Evolutionary conservation across 2,329 filamentous ascomycete genomes (phyloP).

Genomic region (Lecanicillium sp.): DNA sequence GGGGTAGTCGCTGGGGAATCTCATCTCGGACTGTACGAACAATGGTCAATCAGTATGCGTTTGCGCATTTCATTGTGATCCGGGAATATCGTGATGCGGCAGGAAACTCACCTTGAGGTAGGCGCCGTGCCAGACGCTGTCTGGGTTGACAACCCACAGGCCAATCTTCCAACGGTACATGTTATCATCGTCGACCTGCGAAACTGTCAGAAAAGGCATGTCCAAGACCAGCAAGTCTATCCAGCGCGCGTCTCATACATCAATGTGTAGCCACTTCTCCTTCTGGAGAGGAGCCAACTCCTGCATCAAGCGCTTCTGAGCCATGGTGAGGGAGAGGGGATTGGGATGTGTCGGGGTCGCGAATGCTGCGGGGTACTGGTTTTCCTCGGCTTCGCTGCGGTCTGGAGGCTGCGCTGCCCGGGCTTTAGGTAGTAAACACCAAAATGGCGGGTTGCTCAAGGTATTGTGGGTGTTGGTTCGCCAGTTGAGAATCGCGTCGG

Average conservation of each 20-base stretch:
- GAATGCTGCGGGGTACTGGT: no score
- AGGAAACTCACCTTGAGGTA: slow-evolving; percentile 79
- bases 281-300: slow-evolving; percentile 76
- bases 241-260: slow-evolving; percentile 45
- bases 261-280: slow-evolving; percentile 90
- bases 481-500: no score
- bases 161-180: slow-evolving; percentile 83
- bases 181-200: slow-evolving; percentile 68
- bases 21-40: slow-evolving; percentile 63
- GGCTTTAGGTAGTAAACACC: no score
- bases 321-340: slow-evolving; percentile 24
- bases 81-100: no score
- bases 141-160: slow-evolving; percentile 86
- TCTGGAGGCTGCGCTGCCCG: no score
- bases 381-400: no score
- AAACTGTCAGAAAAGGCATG: background rate
- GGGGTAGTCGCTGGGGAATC: slow-evolving; percentile 82
- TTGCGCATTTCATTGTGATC: no score
- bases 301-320: slow-evolving; percentile 74
- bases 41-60: background rate
- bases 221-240: background rate
- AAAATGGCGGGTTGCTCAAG: no score
- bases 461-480: no score
- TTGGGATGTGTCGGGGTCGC: slow-evolving; percentile 1
- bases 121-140: slow-evolving; percentile 85